phyloP scores from a whole-genome alignment of 2,329 filamentous ascomycete species.

The Celoporthe dispersa region DNA sequence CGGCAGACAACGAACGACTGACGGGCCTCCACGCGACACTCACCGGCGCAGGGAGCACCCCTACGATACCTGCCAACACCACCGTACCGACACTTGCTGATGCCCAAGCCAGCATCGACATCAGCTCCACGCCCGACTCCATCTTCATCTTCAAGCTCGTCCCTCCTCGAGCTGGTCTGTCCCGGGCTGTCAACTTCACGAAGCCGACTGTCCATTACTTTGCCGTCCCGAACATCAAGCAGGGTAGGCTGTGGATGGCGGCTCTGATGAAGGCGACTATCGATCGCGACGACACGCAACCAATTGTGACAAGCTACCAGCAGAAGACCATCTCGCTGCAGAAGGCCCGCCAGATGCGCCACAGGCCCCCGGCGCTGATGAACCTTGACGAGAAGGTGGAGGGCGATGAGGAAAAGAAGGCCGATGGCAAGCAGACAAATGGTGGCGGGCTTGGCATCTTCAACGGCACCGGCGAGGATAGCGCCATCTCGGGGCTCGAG shows the following conservation, averaged over 20 bases:
- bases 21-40: constrained; percentile 90
- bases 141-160: constrained; percentile 99
- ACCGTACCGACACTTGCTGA: constrained; percentile 51
- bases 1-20: constrained; percentile 87
- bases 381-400: constrained; percentile 59
- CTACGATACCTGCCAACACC: constrained; percentile 57
- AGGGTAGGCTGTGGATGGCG: constrained; percentile 96
- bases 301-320: constrained; percentile 90
- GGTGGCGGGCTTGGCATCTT: constrained; percentile 48
- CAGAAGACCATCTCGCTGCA: constrained; percentile 93
- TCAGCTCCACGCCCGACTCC: constrained; percentile 52
- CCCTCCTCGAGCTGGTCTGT: constrained; percentile 83
- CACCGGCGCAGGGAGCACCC: constrained; percentile 78
- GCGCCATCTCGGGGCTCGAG: constrained; percentile 49
- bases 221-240: constrained; percentile 85
- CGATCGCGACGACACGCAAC: constrained; percentile 80
- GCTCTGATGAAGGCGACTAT: constrained; percentile 99
- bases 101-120: constrained; percentile 54
- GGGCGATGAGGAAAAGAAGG: constrained; percentile 31
- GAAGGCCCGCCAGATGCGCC: constrained; percentile 85
- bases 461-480: constrained; percentile 39
- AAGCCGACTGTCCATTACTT: constrained; percentile 98
- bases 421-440: constrained; percentile 33
- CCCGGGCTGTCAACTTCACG: constrained; percentile 93
- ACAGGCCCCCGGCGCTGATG: constrained; percentile 89